A percentile compares a stretch with the other conserved stretches of the same genome.
These are phyloP conservation scores for Strobilomyces confusus DNA, from an alignment of 768 basidiomycete genomes.

Conservation along the genomic window DNA sequence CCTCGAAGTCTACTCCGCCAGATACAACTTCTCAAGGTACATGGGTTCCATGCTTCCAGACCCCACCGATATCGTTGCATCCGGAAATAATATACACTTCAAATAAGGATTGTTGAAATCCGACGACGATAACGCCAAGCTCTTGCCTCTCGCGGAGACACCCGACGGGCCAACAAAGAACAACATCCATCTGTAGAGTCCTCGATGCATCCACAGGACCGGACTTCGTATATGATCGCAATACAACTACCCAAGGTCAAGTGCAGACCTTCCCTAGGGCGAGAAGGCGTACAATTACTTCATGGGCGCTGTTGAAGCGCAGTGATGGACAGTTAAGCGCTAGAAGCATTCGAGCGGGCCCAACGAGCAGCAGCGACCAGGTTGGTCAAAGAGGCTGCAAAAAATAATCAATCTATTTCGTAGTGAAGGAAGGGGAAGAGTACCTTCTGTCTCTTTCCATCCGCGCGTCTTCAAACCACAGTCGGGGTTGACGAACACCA, in stretches of 20 bases:
- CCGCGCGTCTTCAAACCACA: conserved; percentile 99
- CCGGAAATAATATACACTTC: conserved; percentile 21
- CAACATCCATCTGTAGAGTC: conserved; percentile 16
- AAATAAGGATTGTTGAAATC: conserved; percentile 79
- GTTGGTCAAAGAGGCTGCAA: conserved; percentile 69
- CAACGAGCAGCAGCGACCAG: conserved; percentile 89
- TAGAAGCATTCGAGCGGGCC: conserved; percentile 82
- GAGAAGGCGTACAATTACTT: conserved; percentile 52
- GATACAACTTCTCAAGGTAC: neutral
- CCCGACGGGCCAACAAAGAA: conserved; percentile 23
- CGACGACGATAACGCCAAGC: conserved; percentile 39
- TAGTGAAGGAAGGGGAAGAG: neutral
- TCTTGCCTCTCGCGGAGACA: conserved; percentile 26
- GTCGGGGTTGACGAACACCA: conserved; percentile 94
- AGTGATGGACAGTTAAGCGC: conserved; percentile 54
- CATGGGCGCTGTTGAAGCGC: conserved; percentile 93
- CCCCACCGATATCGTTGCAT: conserved; percentile 6
- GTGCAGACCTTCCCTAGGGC: conserved; percentile 30
- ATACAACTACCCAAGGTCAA: conserved; percentile 57
- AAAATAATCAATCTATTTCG: conserved; percentile 8
- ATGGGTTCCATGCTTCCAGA: neutral
- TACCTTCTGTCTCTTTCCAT: conserved; percentile 94
- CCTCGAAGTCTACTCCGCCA: neutral
- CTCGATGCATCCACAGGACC: conserved; percentile 18
- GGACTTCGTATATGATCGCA: conserved; percentile 28